phyloP scores from a whole-genome alignment of 768 basidiomycete genomes.

The Mycena polygramma region DNA sequence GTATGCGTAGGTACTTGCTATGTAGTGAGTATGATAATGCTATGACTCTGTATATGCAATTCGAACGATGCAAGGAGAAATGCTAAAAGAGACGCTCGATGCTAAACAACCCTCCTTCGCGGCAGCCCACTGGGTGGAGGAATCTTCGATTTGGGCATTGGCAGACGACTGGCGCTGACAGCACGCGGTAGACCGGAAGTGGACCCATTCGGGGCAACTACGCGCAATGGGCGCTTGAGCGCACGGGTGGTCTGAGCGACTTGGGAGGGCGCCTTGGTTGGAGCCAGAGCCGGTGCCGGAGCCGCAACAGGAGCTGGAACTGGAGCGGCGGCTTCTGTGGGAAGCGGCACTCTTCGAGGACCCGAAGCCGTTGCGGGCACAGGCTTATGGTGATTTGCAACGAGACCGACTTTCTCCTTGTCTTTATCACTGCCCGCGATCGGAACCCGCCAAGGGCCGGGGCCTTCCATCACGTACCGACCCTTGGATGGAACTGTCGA shows the following conservation, averaged over 20 bases:
- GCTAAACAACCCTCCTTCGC: slow-evolving; percentile 25
- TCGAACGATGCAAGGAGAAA: slow-evolving; percentile 23
- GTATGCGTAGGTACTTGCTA: slow-evolving; percentile 22
- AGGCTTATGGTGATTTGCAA: slow-evolving; percentile 8
- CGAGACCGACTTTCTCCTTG: slow-evolving; percentile 1
- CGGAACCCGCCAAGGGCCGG: slow-evolving; percentile 55
- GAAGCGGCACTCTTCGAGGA: slow-evolving; percentile 32
- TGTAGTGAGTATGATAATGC: slow-evolving; percentile 19
- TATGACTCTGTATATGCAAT: slow-evolving; percentile 19
- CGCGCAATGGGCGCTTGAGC: slow-evolving; percentile 33
- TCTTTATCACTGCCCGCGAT: slow-evolving; percentile 29
- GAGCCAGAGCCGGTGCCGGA: neutral
- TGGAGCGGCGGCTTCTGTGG: slow-evolving; percentile 3
- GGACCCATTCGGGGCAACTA: slow-evolving; percentile 25
- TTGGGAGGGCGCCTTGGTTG: slow-evolving; percentile 21
- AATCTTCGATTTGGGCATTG: slow-evolving; percentile 38
- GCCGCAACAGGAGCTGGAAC: neutral
- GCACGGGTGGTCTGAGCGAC: neutral
- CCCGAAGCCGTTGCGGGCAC: slow-evolving; percentile 14
- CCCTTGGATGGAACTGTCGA: slow-evolving; percentile 2
- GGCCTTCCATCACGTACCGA: slow-evolving; percentile 35
- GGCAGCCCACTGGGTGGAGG: slow-evolving; percentile 20
- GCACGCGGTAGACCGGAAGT: slow-evolving; percentile 28
- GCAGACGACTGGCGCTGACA: slow-evolving; percentile 32
- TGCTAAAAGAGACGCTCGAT: neutral